These are phyloP conservation scores for Colletotrichum sublineola DNA, from an alignment of 2,329 filamentous ascomycete genomes.

Conservation along the genomic window DNA sequence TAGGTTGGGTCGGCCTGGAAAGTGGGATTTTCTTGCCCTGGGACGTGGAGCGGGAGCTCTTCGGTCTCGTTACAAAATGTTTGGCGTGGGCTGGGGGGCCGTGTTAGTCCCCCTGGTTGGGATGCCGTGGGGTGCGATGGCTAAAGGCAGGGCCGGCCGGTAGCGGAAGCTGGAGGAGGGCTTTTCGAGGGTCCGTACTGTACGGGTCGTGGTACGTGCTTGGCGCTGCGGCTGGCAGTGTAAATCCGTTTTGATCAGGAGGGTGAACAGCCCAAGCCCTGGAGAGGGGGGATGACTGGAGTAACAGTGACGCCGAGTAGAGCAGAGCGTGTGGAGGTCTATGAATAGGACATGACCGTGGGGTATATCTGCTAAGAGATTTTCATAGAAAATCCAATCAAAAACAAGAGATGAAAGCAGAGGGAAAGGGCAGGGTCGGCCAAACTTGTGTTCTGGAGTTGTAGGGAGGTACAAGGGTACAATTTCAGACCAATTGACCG, in stretches of 20 bases:
- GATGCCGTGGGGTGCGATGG: conserved; percentile 26
- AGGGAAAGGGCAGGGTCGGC: conserved; percentile 11
- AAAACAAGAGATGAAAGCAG: conserved; percentile 7
- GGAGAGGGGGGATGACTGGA: conserved; percentile 5
- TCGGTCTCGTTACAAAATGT: conserved; percentile 42
- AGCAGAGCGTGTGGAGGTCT: conserved; percentile 20
- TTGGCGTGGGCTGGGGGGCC: conserved; percentile 40
- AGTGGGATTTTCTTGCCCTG: conserved; percentile 40
- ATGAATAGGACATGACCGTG: conserved; percentile 36
- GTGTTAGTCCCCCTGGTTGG: conserved; percentile 37
- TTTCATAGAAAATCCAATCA: conserved; percentile 10
- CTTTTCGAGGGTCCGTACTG: conserved; percentile 6
- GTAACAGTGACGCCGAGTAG: conserved; percentile 14
- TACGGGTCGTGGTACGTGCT: conserved; percentile 20
- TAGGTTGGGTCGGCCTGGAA: conserved; percentile 33
- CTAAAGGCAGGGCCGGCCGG: conserved; percentile 34
- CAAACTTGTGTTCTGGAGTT: conserved; percentile 13
- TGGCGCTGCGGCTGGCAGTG: conserved; percentile 20
- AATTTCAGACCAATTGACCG: conserved; percentile 21
- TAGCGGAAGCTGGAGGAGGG: conserved; percentile 29
- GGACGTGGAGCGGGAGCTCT: conserved; percentile 41
- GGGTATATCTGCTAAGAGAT: conserved; percentile 25
- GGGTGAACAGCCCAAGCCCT: background rate
- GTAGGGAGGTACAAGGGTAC: conserved; percentile 12
- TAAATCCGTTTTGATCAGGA: background rate